These are phyloP conservation scores for Letharia columbiana DNA, from an alignment of 495 filamentous ascomycete species.

Conservation along the genomic window DNA sequence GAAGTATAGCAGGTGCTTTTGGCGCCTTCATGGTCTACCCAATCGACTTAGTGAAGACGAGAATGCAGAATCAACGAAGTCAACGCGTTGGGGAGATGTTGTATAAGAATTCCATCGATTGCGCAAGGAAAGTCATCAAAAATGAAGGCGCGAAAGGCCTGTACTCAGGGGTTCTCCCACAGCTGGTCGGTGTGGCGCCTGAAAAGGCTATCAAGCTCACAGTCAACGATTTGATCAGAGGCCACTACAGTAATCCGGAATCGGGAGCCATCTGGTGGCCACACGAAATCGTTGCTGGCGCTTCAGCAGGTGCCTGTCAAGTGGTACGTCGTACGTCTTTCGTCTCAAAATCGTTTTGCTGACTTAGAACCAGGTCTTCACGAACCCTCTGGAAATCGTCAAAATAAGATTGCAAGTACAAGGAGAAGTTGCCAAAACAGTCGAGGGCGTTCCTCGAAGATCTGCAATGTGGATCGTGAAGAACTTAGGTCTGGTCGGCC, in stretches of 20 bases:
- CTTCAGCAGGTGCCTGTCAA: constrained; percentile 85
- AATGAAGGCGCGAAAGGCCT: constrained; percentile 86
- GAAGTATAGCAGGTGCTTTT: constrained; percentile 86
- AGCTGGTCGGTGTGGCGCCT: constrained; percentile 92
- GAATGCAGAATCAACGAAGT: constrained; percentile 94
- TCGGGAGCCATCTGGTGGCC: constrained; percentile 62
- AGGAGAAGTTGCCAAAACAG: constrained; percentile 84
- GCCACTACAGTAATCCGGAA: constrained; percentile 64
- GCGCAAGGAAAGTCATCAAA: constrained; percentile 78
- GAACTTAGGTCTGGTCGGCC: constrained; percentile 86
- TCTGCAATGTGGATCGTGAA: constrained; percentile 96
- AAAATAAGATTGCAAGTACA: constrained; percentile 98
- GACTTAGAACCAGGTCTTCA: constrained; percentile 59
- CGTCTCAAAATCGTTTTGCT: not conserved
- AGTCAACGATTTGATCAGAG: constrained; percentile 86
- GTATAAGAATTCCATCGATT: constrained; percentile 95
- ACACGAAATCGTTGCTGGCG: constrained; percentile 80
- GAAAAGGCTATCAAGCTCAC: constrained; percentile 99
- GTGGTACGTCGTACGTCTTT: constrained; percentile 56
- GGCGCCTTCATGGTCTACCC: constrained; percentile 99
- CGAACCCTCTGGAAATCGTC: constrained; percentile 96
- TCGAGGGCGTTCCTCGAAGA: constrained; percentile 69
- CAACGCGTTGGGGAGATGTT: constrained; percentile 72
- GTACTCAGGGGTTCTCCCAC: constrained; percentile 90
- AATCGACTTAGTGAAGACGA: constrained; percentile 96